Evolutionary conservation across 495 filamentous ascomycete species (phyloP), one percentile per base, ranked within the genome.

Genomic region (Tuber indicum): DNA sequence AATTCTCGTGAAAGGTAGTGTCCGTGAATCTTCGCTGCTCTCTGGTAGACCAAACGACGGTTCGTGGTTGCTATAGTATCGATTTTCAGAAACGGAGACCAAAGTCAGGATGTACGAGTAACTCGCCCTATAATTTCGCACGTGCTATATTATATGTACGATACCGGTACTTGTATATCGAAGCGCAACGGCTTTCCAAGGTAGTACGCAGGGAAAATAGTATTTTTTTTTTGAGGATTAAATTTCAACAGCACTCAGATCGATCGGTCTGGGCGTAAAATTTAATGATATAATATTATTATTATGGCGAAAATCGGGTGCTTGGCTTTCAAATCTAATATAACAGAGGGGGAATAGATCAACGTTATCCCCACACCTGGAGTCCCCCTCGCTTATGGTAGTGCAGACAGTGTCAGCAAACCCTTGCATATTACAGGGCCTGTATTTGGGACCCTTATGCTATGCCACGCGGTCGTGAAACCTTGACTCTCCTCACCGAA

Each of bases 361-460:
- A 36, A 66, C 58, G 41, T 47, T 78, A 9, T 52, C 75, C 70
- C 49, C 62, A 73, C 74, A 73, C 45, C 47, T 70, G 74, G 52
- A 58, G n/a, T 16, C 69, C 66, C 66, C 72, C 44, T 79, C 74
- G 78, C 78, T 80, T 79, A 80, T 69, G 47, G 73, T 43, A 62
- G 73, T 79, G 74, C 74, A 74, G 72, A 78, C n/a, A 66, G 26
- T 26, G 26, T 66, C 58, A 32, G 32, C 12, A 36, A 36, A 77
- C 78, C 77, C 78, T 80, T 80, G 52, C 78, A 80, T 75, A 79
- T 69, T 36, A 32, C 45, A 46, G 70, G 26, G 12, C 16, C 39
- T 52, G 47, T 66, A 70, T 70, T 79, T 71, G 73, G 74, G 77
- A 66, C 76, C 77, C 74, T 80, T 73, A 36, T 73, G 19, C 47